Evolutionary conservation across 2,329 filamentous ascomycete species (phyloP), one percentile per base, ranked within the genome.

Genomic region (Biscogniauxia sp.): DNA sequence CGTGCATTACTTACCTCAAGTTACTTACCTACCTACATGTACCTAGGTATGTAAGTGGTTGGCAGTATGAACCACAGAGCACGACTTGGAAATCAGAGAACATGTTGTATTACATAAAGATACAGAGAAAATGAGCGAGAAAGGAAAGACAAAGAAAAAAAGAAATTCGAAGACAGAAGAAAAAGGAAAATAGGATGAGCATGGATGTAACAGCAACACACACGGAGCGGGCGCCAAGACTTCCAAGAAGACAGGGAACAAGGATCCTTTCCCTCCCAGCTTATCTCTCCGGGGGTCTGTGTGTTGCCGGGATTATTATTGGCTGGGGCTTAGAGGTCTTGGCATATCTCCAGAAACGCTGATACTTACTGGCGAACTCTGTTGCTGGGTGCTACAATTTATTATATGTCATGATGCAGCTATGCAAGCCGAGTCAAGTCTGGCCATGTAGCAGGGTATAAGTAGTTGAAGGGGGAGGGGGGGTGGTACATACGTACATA

Each of bases 261-360:
- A 25, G 25, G 52, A 25, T 19, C 23, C 26, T 53, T 53, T 53
- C 52, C 17, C 25, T 56, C 61, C 61, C 63, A 65, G 61, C 64
- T 66, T 66, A 66, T 66, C 64, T 58, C 61, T 61, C 57, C 45
- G 45, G 57, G 54, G 28, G 28, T 57, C 64, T 57, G 59, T 65
- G 61, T 57, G 63, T 58, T 57, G 52, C 64, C 5, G 49, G 64
- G 64, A 54, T 60, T 19, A 28, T 63, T 51, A 65, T 66, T 66
- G 64, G 64, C 17, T 26, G 49, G n/a, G 17, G 61, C 58, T 60
- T 52, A 53, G 53, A 54, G 58, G 57, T 57, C 58, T 50, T 60
- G 37, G 56, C 52, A 51, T 59, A 60, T 62, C 57, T 59, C 57
- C 61, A 57, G 17, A 45, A 15, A 45, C 15, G 41, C 60, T 62